Percentiles rank a stretch among this genome's conserved stretches.
phyloP scores from a whole-genome alignment of 1,284 basidiomycete genomes.

The Ceratobasidium sp. region DNA sequence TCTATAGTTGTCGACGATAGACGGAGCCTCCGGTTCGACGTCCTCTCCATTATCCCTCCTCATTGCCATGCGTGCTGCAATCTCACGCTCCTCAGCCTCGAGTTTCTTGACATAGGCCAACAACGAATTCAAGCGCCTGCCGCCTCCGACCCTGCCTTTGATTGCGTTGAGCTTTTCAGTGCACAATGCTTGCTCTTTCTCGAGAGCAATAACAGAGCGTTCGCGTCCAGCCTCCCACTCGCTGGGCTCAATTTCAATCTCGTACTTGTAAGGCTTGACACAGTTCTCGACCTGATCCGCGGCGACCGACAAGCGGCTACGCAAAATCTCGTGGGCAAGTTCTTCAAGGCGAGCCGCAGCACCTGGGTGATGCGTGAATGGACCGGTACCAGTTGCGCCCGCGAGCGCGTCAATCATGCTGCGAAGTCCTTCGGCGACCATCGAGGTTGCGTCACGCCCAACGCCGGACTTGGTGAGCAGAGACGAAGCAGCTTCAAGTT shows the following conservation, averaged over 20 bases:
- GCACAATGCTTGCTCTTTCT: conserved; percentile 85
- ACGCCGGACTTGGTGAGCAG: conserved; percentile 95
- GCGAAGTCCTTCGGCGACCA: conserved; percentile 95
- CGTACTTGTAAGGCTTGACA: conserved; percentile 99
- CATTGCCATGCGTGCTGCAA: conserved; percentile 56
- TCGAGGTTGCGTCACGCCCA: conserved; percentile 90
- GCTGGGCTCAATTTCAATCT: conserved; percentile 84
- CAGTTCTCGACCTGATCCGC: conserved; percentile 99
- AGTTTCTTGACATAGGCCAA: conserved; percentile 83
- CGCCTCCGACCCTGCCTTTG: conserved; percentile 83
- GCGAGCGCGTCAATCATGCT: conserved; percentile 89
- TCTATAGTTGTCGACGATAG: conserved; percentile 73
- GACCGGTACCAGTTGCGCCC: conserved; percentile 57
- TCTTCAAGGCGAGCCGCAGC: conserved; percentile 89
- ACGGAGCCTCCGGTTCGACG: conserved; percentile 51
- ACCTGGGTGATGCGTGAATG: conserved; percentile 88
- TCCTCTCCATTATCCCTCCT: conserved; percentile 46
- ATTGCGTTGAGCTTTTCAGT: conserved; percentile 88
- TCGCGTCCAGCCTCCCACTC: conserved; percentile 91
- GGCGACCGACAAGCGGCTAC: conserved; percentile 90
- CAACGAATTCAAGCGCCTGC: conserved; percentile 77
- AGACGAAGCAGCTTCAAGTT: conserved; percentile 90
- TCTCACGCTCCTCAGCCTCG: conserved; percentile 83
- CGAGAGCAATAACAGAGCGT: conserved; percentile 78
- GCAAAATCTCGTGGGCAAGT: conserved; percentile 90